Evolutionary conservation across 257 asterid species (phyloP).

Genomic region (Thymus quinquecostatus): DNA sequence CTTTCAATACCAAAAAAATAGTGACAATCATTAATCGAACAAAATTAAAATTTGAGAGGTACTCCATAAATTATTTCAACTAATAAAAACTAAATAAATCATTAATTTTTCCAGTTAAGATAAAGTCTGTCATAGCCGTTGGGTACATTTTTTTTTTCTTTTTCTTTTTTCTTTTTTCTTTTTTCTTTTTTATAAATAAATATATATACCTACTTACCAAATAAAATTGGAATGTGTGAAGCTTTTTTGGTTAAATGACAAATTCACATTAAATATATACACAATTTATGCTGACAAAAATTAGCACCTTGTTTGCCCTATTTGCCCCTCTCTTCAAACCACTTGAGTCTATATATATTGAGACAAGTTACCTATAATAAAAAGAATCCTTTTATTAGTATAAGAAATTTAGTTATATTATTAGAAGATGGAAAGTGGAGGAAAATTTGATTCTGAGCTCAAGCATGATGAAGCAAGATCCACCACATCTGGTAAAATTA

Average conservation of each 20-base stretch:
- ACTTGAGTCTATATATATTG: slow-evolving; percentile 25
- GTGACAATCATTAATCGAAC: too few relatives aligned
- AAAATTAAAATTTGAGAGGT: too few relatives aligned
- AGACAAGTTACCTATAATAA: not conserved
- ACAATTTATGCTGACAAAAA: not conserved
- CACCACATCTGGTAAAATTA: slow-evolving; percentile 26
- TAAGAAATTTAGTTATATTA: too few relatives aligned
- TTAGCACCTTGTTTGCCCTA: not conserved
- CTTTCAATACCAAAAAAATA: too few relatives aligned
- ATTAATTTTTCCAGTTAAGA: too few relatives aligned
- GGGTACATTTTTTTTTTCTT: not conserved
- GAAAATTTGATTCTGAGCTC: not conserved
- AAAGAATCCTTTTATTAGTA: not conserved
- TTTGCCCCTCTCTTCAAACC: slow-evolving; percentile 14
- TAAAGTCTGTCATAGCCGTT: not conserved
- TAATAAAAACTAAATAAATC: too few relatives aligned
- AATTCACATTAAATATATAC: not conserved
- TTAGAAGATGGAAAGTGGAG: slow-evolving; percentile 34
- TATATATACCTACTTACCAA: slow-evolving; percentile 5
- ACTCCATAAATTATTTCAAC: too few relatives aligned
- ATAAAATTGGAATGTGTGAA: slow-evolving; percentile 7
- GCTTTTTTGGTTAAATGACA: not conserved
- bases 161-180: too few relatives aligned
- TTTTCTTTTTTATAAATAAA: too few relatives aligned
- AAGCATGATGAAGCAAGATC: not conserved